Conservation (phyloP, 208 protist species). For the Acanthamoeba healyi region DNA sequence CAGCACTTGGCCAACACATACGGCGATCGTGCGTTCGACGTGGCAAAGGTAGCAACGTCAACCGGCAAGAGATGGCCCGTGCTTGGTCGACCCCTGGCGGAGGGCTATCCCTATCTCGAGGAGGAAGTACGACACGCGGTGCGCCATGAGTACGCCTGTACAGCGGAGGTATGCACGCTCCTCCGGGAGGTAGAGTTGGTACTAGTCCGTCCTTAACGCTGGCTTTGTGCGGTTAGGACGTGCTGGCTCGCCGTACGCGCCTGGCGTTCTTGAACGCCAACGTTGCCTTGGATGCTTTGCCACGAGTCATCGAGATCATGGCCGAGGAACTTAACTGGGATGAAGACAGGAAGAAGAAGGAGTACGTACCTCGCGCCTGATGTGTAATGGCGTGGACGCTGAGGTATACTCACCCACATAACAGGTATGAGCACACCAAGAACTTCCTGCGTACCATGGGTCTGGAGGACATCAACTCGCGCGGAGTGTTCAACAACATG, state of each 20-base stretch:
- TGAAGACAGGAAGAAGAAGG: conserved; percentile 49
- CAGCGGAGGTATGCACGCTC: neutral
- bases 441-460: conserved; percentile 76
- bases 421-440: conserved; percentile 33
- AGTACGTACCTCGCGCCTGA: too few relatives aligned
- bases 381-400: too few relatives aligned
- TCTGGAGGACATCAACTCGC: conserved; percentile 20
- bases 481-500: neutral
- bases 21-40: conserved; percentile 66
- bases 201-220: too few relatives aligned
- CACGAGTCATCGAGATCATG: conserved; percentile 71
- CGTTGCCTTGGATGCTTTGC: conserved; percentile 14
- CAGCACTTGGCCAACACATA: conserved; percentile 76
- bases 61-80: conserved; percentile 18
- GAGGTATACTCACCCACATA: neutral
- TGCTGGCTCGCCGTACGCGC: conserved; percentile 77
- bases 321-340: conserved; percentile 73
- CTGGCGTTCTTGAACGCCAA: conserved; percentile 82
- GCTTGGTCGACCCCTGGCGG: neutral
- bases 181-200: too few relatives aligned
- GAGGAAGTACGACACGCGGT: conserved; percentile 77
- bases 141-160: conserved; percentile 78
- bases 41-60: conserved; percentile 63
- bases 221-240: too few relatives aligned
- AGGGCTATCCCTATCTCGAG: conserved; percentile 80